phyloP scores from a whole-genome alignment of 2,329 filamentous ascomycete species.

The Emergomyces africanus region DNA sequence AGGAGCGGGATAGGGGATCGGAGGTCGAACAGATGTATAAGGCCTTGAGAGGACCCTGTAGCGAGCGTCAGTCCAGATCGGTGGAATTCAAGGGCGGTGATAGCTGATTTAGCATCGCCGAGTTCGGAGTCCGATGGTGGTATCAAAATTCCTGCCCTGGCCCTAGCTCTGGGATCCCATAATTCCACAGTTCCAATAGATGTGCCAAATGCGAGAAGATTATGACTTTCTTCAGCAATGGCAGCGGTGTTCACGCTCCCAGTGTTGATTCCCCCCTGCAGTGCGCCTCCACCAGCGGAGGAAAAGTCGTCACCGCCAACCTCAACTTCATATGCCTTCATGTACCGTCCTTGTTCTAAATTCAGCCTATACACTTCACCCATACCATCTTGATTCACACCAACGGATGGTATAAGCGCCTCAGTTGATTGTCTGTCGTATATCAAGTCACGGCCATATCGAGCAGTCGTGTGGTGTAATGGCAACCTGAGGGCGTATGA shows the following conservation, averaged over 20 bases:
- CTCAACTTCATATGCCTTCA: constrained; percentile 86
- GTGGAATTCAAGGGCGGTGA: constrained; percentile 81
- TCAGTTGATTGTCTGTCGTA: constrained; percentile 77
- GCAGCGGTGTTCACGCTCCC: constrained; percentile 80
- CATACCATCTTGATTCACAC: constrained; percentile 69
- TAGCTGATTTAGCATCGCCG: constrained; percentile 41
- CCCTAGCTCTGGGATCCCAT: constrained; percentile 81
- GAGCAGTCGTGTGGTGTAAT: constrained; percentile 77
- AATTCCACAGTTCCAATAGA: constrained; percentile 93
- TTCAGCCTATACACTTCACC: constrained; percentile 92
- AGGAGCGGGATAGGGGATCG: constrained; percentile 75
- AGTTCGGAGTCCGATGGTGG: constrained; percentile 34
- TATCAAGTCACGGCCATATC: constrained; percentile 80
- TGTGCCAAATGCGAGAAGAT: constrained; percentile 84
- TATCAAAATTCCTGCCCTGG: constrained; percentile 63
- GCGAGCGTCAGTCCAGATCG: constrained; percentile 72
- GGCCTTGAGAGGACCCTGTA: constrained; percentile 74
- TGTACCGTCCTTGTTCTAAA: constrained; percentile 80
- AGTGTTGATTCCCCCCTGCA: constrained; percentile 77
- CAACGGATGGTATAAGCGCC: constrained; percentile 74
- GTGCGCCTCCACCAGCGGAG: constrained; percentile 52
- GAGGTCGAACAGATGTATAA: constrained; percentile 84
- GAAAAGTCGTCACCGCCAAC: constrained; percentile 70
- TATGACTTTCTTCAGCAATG: constrained; percentile 79
- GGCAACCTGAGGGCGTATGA: constrained; percentile 75